phyloP scores from a whole-genome alignment of 306 rosid species.

The Senna tora region DNA sequence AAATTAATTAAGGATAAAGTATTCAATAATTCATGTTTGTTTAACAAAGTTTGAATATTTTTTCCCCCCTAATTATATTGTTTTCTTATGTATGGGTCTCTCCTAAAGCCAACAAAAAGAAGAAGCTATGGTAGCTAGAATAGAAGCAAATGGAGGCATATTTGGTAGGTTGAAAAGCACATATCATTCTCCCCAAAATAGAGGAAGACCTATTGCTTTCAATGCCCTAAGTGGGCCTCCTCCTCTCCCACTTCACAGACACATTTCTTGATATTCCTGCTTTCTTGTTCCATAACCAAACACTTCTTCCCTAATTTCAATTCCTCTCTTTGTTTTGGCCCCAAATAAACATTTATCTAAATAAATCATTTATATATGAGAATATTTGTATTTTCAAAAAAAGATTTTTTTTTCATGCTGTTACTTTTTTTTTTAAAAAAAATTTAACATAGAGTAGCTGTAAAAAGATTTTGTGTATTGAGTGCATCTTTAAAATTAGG shows the following conservation, averaged over 20 bases:
- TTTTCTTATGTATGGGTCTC: too few species aligned
- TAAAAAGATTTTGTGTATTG: too few species aligned
- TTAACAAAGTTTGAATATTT: too few species aligned
- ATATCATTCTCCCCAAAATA: conserved; percentile 57
- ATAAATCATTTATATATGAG: not conserved
- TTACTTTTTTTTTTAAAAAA: too few species aligned
- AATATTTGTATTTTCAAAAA: not conserved
- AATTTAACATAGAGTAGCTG: not conserved
- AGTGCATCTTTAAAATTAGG: too few species aligned
- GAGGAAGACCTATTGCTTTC: conserved; percentile 46
- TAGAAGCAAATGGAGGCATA: conserved; percentile 52
- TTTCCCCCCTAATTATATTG: too few species aligned
- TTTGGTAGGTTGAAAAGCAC: conserved; percentile 42
- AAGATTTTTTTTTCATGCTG: not conserved
- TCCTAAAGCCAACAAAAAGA: not conserved
- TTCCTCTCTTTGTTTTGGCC: conserved; percentile 24
- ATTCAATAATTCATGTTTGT: too few species aligned
- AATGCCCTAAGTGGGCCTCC: conserved; percentile 41
- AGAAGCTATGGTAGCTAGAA: conserved; percentile 29
- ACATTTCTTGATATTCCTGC: conserved; percentile 42
- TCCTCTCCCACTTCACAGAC: conserved; percentile 44
- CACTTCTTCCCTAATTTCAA: conserved; percentile 25
- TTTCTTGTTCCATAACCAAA: conserved; percentile 42
- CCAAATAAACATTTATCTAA: not conserved
- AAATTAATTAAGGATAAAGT: too few species aligned